Evolutionary conservation across 1,139 yeast genomes (phyloP), one percentile per base, ranked within the genome.

Genomic region (Blastobotrys malaysiensis): DNA sequence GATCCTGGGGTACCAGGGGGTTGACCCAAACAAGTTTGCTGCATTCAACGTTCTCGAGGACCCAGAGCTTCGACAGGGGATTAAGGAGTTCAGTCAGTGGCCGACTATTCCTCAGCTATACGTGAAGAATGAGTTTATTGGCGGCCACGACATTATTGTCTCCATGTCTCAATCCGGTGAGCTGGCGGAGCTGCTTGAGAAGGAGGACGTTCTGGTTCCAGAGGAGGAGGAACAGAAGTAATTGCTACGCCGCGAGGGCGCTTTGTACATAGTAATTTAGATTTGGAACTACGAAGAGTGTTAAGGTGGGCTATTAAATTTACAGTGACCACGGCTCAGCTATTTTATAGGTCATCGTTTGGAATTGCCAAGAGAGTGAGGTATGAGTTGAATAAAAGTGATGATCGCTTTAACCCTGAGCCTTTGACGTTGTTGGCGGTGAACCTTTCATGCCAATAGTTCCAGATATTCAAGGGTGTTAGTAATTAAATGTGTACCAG

Each of bases 31-130:
- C 49, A 91, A 93, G 71, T 91, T 95, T 73, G 97, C 98, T 49
- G 99, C 99, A 43, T 95, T 87, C 73, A 93, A 95, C 66, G 99
- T 95, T 0, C 77, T 95, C 62, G 99, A 93, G 71, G 99, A 95
- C 69, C 82, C 87, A 3, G 98, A 93, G 65, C 79, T 95, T 61
- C 86, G 99, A 73, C 76, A 78, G 49, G 99, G 98, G 18, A 89
- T 93, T 67, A 95, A 95, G 74, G 99, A 95, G 69, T 93, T 82
- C 73, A 84, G 95, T 62, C 85, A 88, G 61, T 95, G 99, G 99
- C 96, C 96, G 56, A 88, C 96, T 9, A 86, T 88, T 56, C 93
- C 93, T 16, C 82, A 78, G 67, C 69, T 78, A 16, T 78, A 78
- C 61, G 72, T 78, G 54, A 76, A 77, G 63, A 72, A 83, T 65